phyloP scores from a whole-genome alignment of 352 stramenopile genomes.

The Phytopythium vexans region DNA sequence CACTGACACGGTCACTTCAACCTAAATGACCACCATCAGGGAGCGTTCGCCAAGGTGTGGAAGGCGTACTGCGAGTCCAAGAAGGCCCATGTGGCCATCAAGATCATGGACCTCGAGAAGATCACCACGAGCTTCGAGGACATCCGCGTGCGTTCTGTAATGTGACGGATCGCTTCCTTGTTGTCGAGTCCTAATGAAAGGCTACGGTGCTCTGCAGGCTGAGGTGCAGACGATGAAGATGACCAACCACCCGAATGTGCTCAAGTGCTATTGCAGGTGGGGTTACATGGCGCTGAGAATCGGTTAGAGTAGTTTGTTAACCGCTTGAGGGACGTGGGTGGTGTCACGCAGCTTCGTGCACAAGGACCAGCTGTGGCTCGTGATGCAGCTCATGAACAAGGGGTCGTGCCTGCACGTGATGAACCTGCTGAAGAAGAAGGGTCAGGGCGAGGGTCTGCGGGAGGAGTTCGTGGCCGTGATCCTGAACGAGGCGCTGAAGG shows the following conservation, averaged over 20 bases:
- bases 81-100: constrained; percentile 93
- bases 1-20: too few species aligned
- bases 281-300: background rate
- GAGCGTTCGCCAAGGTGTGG: constrained; percentile 98
- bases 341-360: constrained; percentile 90
- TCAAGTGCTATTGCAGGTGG: constrained; percentile 94
- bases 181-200: background rate
- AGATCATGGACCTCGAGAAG: constrained; percentile 99
- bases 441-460: constrained; percentile 83
- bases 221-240: constrained; percentile 99
- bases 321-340: background rate
- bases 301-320: background rate
- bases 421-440: constrained; percentile 91
- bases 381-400: constrained; percentile 99
- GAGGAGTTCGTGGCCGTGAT: constrained; percentile 98
- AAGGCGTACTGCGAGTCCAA: constrained; percentile 91
- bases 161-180: background rate
- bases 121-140: constrained; percentile 95
- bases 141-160: constrained; percentile 55
- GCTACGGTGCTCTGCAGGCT: constrained; percentile 28
- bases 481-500: constrained; percentile 95
- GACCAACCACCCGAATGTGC: constrained; percentile 97
- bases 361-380: constrained; percentile 97
- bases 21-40: constrained; percentile 34
- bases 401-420: constrained; percentile 98